These are phyloP conservation scores for Bifiguratus adelaidae DNA, from an alignment of 192 early-diverging fungal genomes.

Conservation along the genomic window DNA sequence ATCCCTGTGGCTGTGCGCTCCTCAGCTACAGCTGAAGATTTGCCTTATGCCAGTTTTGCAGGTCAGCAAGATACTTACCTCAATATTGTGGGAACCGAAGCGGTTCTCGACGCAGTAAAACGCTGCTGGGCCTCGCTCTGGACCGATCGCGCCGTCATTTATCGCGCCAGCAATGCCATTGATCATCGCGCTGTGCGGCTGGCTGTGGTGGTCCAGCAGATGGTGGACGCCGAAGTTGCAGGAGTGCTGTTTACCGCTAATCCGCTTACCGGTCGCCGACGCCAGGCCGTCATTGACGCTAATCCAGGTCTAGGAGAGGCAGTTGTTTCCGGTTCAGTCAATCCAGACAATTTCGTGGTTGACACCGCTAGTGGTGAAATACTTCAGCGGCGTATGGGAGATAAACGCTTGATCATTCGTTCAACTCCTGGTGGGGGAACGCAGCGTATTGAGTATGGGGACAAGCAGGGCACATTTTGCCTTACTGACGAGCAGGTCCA, in stretches of 20 bases:
- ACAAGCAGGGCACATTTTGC: no score
- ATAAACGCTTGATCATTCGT: background rate
- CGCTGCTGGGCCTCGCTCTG: slow-evolving; percentile 35
- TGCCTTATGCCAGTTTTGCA: slow-evolving; percentile 35
- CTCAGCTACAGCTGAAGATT: slow-evolving; percentile 36
- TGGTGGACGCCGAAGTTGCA: slow-evolving; percentile 15
- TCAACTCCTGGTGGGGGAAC: slow-evolving; percentile 2
- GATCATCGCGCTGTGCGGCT: slow-evolving; percentile 31
- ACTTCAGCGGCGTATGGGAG: background rate
- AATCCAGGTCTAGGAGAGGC: slow-evolving; percentile 38
- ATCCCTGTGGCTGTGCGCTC: slow-evolving; percentile 24
- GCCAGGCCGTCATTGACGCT: slow-evolving; percentile 20
- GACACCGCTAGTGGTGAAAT: background rate
- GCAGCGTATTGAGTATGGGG: no score
- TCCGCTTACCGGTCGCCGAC: slow-evolving; percentile 22
- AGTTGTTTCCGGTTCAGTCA: slow-evolving; percentile 32
- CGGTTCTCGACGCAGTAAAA: slow-evolving; percentile 22
- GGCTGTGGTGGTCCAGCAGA: slow-evolving; percentile 32
- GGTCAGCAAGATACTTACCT: slow-evolving; percentile 44
- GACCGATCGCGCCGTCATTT: slow-evolving; percentile 37
- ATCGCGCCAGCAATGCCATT: slow-evolving; percentile 26
- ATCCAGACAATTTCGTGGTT: slow-evolving; percentile 34
- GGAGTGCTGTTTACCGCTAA: slow-evolving; percentile 22
- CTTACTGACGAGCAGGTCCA: background rate
- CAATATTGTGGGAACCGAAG: slow-evolving; percentile 26